Evolutionary conservation across 495 filamentous ascomycete genomes (phyloP).

Genomic region (Neurospora sp.): DNA sequence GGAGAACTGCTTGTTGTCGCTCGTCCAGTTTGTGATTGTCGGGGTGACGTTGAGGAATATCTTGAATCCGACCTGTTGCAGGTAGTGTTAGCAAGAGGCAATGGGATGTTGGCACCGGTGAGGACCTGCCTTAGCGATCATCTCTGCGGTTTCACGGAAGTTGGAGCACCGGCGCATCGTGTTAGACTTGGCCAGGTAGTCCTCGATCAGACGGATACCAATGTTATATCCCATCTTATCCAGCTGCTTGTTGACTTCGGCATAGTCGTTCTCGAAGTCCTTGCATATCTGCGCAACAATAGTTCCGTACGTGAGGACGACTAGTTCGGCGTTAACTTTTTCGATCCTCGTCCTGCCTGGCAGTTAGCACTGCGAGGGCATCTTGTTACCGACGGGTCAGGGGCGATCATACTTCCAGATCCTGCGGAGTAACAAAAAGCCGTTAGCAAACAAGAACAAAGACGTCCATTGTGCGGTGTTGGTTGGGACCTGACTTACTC

Average conservation of each 20-base stretch:
- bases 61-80: conserved; percentile 82
- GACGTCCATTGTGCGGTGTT: background rate
- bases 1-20: conserved; percentile 92
- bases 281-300: conserved; percentile 95
- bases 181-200: conserved; percentile 91
- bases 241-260: conserved; percentile 90
- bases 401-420: conserved; percentile 83
- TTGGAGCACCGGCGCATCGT: conserved; percentile 76
- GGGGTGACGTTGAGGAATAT: conserved; percentile 98
- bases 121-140: conserved; percentile 75
- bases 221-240: conserved; percentile 99
- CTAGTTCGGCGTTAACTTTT: conserved; percentile 81
- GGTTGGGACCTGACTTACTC: conserved; percentile 56
- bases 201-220: conserved; percentile 89
- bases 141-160: conserved; percentile 92
- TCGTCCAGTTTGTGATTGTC: conserved; percentile 88
- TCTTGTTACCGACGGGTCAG: background rate
- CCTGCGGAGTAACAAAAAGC: conserved; percentile 35
- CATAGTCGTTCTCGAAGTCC: conserved; percentile 87
- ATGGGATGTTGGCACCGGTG: background rate
- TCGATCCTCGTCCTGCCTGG: conserved; percentile 50
- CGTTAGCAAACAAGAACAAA: background rate
- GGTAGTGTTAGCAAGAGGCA: background rate
- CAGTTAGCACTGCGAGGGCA: conserved; percentile 3
- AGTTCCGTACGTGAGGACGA: conserved; percentile 94